phyloP scores from a whole-genome alignment of 2,329 filamentous ascomycete genomes.

The Colletotrichum lentis region DNA sequence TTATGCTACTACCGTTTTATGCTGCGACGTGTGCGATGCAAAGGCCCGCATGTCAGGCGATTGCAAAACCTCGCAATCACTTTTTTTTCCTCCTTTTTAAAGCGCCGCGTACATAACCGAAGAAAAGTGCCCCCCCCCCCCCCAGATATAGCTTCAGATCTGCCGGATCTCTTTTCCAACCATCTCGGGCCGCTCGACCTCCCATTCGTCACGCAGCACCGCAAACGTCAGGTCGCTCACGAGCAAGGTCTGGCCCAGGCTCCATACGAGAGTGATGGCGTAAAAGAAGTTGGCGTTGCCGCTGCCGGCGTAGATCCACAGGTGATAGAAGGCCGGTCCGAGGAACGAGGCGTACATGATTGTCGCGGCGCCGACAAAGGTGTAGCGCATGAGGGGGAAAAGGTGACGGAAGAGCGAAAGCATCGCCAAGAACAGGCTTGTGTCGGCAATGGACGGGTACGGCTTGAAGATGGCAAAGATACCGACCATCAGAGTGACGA shows the following conservation, averaged over 20 bases:
- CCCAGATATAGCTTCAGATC: slow-evolving; percentile 62
- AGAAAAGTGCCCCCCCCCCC: neutral
- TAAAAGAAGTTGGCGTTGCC: slow-evolving; percentile 99
- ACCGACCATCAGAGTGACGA: slow-evolving; percentile 83
- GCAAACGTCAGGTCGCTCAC: slow-evolving; percentile 90
- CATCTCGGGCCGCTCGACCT: slow-evolving; percentile 89
- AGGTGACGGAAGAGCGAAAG: slow-evolving; percentile 89
- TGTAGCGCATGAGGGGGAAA: slow-evolving; percentile 90
- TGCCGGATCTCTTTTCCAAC: slow-evolving; percentile 86
- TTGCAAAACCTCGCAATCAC: neutral
- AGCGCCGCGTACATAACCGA: neutral
- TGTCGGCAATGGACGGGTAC: slow-evolving; percentile 92
- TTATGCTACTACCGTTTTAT: neutral
- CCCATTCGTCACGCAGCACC: slow-evolving; percentile 90
- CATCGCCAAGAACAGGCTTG: slow-evolving; percentile 83
- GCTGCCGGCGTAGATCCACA: slow-evolving; percentile 98
- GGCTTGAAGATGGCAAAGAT: slow-evolving; percentile 96
- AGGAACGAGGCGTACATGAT: slow-evolving; percentile 88
- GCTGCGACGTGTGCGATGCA: slow-evolving; percentile 9
- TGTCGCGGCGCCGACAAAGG: slow-evolving; percentile 83
- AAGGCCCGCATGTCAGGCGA: neutral
- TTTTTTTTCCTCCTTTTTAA: slow-evolving; percentile 10
- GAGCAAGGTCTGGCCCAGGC: slow-evolving; percentile 84
- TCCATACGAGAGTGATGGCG: slow-evolving; percentile 98
- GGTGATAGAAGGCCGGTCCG: slow-evolving; percentile 92